Conservation (phyloP, 2,329 filamentous ascomycete genomes). For the Harringtonia lauricola region DNA sequence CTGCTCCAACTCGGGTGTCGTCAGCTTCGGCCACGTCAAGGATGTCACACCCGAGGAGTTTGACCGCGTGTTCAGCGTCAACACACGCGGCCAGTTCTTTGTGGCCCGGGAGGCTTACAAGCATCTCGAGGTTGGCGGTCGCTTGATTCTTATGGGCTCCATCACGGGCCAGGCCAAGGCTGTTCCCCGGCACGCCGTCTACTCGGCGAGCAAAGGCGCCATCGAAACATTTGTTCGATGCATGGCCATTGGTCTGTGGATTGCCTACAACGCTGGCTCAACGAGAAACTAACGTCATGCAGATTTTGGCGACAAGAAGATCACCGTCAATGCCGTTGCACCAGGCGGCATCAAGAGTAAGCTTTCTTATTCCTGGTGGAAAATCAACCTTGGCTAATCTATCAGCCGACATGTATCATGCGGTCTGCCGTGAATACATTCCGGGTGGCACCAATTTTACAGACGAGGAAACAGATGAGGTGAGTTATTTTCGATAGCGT, state of each 20-base stretch:
- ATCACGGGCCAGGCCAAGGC: slow-evolving; percentile 34
- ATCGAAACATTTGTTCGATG: slow-evolving; percentile 22
- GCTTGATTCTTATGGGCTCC: slow-evolving; percentile 51
- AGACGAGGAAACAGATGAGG: slow-evolving; percentile 15
- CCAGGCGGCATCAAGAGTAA: slow-evolving; percentile 23
- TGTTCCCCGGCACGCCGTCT: slow-evolving; percentile 22
- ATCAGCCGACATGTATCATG: slow-evolving; percentile 20
- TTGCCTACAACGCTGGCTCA: neutral
- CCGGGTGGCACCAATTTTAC: slow-evolving; percentile 22
- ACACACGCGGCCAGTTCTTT: slow-evolving; percentile 51
- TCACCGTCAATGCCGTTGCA: slow-evolving; percentile 24
- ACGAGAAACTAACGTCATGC: too few species aligned
- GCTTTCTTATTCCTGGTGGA: neutral
- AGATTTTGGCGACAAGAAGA: slow-evolving; percentile 24
- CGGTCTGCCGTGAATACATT: slow-evolving; percentile 26
- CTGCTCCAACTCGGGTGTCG: slow-evolving; percentile 49
- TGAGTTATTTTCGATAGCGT: neutral
- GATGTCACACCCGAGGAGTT: slow-evolving; percentile 47
- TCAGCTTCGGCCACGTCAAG: slow-evolving; percentile 46
- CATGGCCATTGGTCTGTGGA: slow-evolving; percentile 13
- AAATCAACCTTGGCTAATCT: neutral
- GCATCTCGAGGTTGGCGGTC: slow-evolving; percentile 48
- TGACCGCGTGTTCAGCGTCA: slow-evolving; percentile 50
- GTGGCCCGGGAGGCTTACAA: slow-evolving; percentile 52
- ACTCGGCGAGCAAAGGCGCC: slow-evolving; percentile 24